These are phyloP conservation scores for Flaveria sonorensis DNA, from an alignment of 129 eudicot species.

Conservation along the genomic window DNA sequence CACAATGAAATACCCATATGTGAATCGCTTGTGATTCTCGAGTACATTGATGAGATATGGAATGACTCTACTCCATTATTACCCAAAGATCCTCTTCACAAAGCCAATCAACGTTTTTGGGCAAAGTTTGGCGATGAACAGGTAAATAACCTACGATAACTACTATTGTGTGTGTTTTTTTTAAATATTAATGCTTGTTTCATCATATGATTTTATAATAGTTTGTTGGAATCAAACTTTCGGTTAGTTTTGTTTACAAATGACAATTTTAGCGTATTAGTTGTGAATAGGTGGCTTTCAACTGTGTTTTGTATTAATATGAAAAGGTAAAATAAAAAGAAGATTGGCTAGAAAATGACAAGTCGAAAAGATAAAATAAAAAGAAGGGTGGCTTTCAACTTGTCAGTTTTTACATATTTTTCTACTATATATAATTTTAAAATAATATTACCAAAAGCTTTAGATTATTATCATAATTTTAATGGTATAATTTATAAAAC, in stretches of 20 bases:
- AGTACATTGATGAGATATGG: constrained; percentile 63
- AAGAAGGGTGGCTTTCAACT: too few species aligned
- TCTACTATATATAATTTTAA: neutral
- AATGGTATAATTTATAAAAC: neutral
- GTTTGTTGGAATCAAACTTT: neutral
- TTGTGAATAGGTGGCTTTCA: neutral
- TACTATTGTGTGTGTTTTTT: neutral
- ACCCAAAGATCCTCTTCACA: constrained; percentile 46
- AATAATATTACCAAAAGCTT: neutral
- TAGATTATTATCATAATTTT: neutral
- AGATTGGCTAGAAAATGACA: too few species aligned
- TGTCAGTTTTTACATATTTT: too few species aligned
- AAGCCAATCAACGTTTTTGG: constrained; percentile 66
- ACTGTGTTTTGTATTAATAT: neutral
- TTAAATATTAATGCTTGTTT: neutral
- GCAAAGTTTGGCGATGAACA: constrained; percentile 54
- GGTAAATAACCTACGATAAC: constrained; percentile 34
- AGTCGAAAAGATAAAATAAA: too few species aligned
- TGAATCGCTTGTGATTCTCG: constrained; percentile 57
- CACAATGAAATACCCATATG: constrained; percentile 50
- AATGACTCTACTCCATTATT: constrained; percentile 41
- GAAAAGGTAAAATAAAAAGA: too few species aligned
- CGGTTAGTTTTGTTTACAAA: neutral
- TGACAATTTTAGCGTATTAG: neutral
- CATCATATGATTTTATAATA: neutral